These are phyloP conservation scores for Capronia epimyces DNA, from an alignment of 2,329 filamentous ascomycete species.

Conservation along the genomic window DNA sequence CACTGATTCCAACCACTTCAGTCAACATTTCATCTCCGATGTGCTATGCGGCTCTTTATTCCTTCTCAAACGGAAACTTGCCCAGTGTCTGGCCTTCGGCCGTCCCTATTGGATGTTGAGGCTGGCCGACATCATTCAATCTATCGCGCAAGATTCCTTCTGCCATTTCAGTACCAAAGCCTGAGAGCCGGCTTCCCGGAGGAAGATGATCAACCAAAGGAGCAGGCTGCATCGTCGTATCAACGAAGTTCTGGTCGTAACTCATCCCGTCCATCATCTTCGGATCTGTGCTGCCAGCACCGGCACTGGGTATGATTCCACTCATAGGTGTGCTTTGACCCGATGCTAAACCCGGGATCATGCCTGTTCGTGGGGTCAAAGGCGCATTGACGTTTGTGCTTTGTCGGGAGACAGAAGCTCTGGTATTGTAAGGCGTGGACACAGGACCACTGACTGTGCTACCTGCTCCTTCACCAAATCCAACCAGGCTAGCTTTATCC, in stretches of 20 bases:
- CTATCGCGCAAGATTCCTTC: constrained; percentile 61
- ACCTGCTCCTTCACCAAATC: constrained; percentile 86
- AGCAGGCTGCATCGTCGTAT: constrained; percentile 59
- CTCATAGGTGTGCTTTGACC: constrained; percentile 38
- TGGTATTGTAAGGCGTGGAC: constrained; percentile 52
- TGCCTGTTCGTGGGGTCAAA: constrained; percentile 27
- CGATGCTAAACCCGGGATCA: constrained; percentile 16
- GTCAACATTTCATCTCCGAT: not conserved
- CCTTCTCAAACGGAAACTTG: constrained; percentile 28
- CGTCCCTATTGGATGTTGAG: constrained; percentile 11
- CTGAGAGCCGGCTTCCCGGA: constrained; percentile 23
- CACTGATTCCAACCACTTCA: not conserved
- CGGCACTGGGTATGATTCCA: constrained; percentile 42
- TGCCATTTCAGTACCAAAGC: constrained; percentile 49
- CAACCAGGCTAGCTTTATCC: constrained; percentile 74
- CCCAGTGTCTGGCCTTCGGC: constrained; percentile 23
- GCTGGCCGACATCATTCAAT: constrained; percentile 49
- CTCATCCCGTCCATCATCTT: constrained; percentile 64
- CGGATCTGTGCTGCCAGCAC: constrained; percentile 49
- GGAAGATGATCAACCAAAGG: constrained; percentile 42
- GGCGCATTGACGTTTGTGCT: constrained; percentile 37
- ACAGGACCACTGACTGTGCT: constrained; percentile 75
- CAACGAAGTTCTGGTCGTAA: constrained; percentile 57
- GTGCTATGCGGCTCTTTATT: constrained; percentile 10
- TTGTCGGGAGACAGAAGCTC: constrained; percentile 32